Conservation (phyloP, 495 filamentous ascomycete species). For the Penicillium coprophilum region DNA sequence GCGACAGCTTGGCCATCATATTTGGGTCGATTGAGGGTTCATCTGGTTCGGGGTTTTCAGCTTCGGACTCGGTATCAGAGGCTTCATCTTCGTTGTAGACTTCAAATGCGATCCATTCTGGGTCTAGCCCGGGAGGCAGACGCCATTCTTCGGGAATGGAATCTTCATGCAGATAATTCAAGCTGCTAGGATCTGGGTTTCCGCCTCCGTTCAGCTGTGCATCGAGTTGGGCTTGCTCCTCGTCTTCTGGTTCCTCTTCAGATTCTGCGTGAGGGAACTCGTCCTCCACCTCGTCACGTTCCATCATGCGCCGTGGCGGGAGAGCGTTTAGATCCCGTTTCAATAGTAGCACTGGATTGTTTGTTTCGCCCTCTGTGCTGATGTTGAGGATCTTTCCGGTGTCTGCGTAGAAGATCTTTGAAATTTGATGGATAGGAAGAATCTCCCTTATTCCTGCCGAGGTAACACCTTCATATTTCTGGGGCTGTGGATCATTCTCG, state of each 20-base stretch:
- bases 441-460: constrained; percentile 78
- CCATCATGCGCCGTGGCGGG: constrained; percentile 67
- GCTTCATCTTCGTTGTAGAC: constrained; percentile 68
- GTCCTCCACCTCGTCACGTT: constrained; percentile 44
- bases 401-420: constrained; percentile 97
- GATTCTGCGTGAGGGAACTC: constrained; percentile 19
- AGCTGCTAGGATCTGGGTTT: constrained; percentile 19
- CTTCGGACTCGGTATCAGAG: constrained; percentile 60
- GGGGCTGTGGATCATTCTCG: constrained; percentile 58
- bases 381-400: constrained; percentile 95
- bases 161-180: constrained; percentile 31
- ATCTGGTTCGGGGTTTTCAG: constrained; percentile 31
- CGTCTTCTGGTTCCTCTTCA: constrained; percentile 40
- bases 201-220: constrained; percentile 61
- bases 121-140: constrained; percentile 78
- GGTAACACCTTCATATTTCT: constrained; percentile 66
- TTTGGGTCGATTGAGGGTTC: constrained; percentile 38
- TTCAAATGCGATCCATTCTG: constrained; percentile 95
- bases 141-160: constrained; percentile 55
- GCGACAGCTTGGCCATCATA: constrained; percentile 44
- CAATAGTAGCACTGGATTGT: constrained; percentile 81
- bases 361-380: constrained; percentile 70
- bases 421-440: constrained; percentile 86
- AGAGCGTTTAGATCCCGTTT: constrained; percentile 79
- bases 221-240: constrained; percentile 64